Conservation (phyloP, 345 rosid genomes). For the Gossypium stocksii region DNA sequence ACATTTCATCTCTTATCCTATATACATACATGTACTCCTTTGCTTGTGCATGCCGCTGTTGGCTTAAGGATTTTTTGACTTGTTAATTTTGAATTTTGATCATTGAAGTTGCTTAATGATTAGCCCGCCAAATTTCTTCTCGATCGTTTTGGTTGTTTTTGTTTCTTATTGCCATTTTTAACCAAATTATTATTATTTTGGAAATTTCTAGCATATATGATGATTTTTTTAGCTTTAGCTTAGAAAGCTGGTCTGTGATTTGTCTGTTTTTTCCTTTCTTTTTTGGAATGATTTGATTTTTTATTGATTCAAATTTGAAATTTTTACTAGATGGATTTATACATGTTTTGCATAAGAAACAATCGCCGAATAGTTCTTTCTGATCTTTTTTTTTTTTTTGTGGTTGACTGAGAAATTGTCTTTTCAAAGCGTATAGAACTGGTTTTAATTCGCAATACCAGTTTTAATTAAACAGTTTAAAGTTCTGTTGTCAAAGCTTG, state of each 20-base stretch:
- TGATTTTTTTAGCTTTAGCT: constrained; percentile 1
- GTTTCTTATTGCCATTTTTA: not conserved
- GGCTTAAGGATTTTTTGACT: not conserved
- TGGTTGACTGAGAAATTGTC: not conserved
- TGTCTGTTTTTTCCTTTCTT: not conserved
- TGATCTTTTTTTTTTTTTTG: not conserved
- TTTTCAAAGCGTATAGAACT: not conserved
- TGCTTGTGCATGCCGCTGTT: not conserved
- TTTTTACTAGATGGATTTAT: not conserved
- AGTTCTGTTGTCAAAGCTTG: not conserved
- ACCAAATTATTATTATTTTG: not conserved
- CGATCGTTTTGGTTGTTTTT: not conserved
- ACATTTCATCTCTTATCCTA: not conserved
- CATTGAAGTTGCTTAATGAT: not conserved
- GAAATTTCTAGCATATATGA: not conserved
- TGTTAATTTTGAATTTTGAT: not conserved
- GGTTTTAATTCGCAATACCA: not conserved
- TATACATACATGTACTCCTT: not conserved
- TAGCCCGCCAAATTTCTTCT: not conserved
- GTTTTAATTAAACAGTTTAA: not conserved
- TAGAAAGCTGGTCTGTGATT: not conserved
- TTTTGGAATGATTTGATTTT: not conserved
- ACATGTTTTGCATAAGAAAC: not conserved
- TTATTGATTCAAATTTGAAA: not conserved
- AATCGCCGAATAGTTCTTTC: not conserved